Evolutionary conservation across 2,329 filamentous ascomycete genomes (phyloP).

Genomic region (Fusarium coffeatum): DNA sequence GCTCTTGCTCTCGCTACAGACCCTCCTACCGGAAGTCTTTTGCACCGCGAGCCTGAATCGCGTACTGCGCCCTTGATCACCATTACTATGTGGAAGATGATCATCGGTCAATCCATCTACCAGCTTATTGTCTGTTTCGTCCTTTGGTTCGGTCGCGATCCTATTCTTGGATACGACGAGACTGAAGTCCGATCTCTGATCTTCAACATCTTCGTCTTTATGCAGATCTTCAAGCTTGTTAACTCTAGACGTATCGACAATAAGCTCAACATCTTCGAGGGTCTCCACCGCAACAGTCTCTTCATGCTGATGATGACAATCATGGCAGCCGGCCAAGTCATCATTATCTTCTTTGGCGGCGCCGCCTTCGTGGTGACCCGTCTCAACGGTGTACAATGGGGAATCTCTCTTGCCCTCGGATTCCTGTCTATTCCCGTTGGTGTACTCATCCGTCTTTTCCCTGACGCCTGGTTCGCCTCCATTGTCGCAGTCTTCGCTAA

Average conservation of each 20-base stretch:
- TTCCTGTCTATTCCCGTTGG: constrained; percentile 79
- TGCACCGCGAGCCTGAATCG: constrained; percentile 62
- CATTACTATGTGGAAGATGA: constrained; percentile 75
- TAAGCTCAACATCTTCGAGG: constrained; percentile 88
- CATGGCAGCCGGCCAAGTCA: constrained; percentile 43
- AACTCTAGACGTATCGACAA: constrained; percentile 80
- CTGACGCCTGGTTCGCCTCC: constrained; percentile 65
- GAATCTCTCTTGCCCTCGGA: constrained; percentile 80
- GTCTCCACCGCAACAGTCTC: constrained; percentile 52
- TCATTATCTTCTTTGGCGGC: constrained; percentile 54
- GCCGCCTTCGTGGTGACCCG: constrained; percentile 74
- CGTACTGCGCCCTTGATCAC: constrained; percentile 81
- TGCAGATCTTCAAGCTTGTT: constrained; percentile 77
- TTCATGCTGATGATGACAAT: constrained; percentile 49
- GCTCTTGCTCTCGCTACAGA: constrained; percentile 73
- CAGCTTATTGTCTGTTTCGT: constrained; percentile 69
- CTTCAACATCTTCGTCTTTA: constrained; percentile 78
- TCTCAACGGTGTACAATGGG: constrained; percentile 80
- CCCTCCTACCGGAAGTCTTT: constrained; percentile 67
- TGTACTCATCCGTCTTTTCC: constrained; percentile 79
- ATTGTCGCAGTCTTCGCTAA: constrained; percentile 20
- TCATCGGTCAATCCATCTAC: constrained; percentile 69
- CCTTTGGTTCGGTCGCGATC: constrained; percentile 68
- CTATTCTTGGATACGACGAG: constrained; percentile 61
- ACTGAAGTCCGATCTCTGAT: constrained; percentile 65